phyloP scores from a whole-genome alignment of 179 eudicot genomes.

The Patellifolia procumbens region DNA sequence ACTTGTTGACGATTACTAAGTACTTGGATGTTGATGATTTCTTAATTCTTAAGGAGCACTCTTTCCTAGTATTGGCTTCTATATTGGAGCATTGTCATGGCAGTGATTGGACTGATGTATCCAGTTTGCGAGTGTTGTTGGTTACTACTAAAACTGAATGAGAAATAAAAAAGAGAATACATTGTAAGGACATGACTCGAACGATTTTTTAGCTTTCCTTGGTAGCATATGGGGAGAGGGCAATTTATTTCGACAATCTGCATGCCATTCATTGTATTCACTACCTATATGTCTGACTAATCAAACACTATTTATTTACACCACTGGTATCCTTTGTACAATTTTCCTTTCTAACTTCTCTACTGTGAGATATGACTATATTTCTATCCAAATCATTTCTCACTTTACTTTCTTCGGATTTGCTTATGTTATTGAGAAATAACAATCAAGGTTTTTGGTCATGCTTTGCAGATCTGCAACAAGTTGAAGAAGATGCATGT shows the following conservation, averaged over 20 bases:
- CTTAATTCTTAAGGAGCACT: too few relatives aligned
- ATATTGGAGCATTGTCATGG: too few relatives aligned
- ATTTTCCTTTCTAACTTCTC: background rate
- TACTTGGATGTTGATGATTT: too few relatives aligned
- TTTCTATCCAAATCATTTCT: background rate
- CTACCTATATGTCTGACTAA: background rate
- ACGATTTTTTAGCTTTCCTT: too few relatives aligned
- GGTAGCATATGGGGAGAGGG: background rate
- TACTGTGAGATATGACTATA: background rate
- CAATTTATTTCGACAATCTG: background rate
- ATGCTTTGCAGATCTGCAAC: conserved; percentile 62
- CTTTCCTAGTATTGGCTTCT: too few relatives aligned
- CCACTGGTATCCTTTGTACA: background rate
- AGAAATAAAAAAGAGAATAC: too few relatives aligned
- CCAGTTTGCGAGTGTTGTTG: too few relatives aligned
- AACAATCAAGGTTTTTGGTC: background rate
- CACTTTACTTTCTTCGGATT: background rate
- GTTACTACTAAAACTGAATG: too few relatives aligned
- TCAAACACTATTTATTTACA: background rate
- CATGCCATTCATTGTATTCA: background rate
- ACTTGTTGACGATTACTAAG: too few relatives aligned
- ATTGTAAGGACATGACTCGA: too few relatives aligned
- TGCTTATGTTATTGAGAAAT: background rate
- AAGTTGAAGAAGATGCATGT: conserved; percentile 83
- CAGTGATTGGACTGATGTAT: too few relatives aligned